phyloP scores from a whole-genome alignment of 2,329 filamentous ascomycete genomes.

The Ophiognomonia clavigignenti-juglandacearum region DNA sequence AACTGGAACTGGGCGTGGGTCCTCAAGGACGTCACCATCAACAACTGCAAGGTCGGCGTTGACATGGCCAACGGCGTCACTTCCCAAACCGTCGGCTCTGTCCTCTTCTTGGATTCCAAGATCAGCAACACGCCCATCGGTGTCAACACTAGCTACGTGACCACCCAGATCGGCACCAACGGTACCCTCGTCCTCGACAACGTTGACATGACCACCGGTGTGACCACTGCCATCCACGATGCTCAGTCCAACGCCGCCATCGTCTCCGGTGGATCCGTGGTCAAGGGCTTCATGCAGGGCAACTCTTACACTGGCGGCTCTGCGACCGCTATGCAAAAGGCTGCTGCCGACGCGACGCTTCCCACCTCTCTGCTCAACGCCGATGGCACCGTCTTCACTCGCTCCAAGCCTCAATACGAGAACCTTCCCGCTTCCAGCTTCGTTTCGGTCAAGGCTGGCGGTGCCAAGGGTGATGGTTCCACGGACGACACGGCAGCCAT shows the following conservation, averaged over 20 bases:
- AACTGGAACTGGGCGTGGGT: slow-evolving; percentile 92
- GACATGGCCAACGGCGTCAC: slow-evolving; percentile 66
- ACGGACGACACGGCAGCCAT: slow-evolving; percentile 86
- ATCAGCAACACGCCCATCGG: slow-evolving; percentile 73
- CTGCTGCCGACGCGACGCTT: slow-evolving; percentile 51
- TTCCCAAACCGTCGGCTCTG: slow-evolving; percentile 77
- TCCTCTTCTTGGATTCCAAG: slow-evolving; percentile 76
- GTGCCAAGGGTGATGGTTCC: slow-evolving; percentile 80
- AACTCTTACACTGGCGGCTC: slow-evolving; percentile 56
- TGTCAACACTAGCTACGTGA: slow-evolving; percentile 69
- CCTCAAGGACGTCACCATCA: slow-evolving; percentile 70
- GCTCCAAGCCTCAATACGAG: slow-evolving; percentile 86
- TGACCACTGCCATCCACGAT: slow-evolving; percentile 61
- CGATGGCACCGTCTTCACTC: slow-evolving; percentile 69
- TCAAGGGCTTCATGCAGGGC: slow-evolving; percentile 76
- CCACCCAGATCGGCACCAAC: slow-evolving; percentile 60
- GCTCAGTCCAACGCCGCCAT: slow-evolving; percentile 52
- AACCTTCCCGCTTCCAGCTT: slow-evolving; percentile 63
- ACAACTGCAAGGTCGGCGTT: slow-evolving; percentile 69
- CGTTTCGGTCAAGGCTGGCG: slow-evolving; percentile 74
- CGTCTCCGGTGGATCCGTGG: slow-evolving; percentile 63
- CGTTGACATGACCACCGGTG: slow-evolving; percentile 70
- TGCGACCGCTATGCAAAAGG: slow-evolving; percentile 54
- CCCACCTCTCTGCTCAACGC: slow-evolving; percentile 60
- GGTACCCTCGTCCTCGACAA: slow-evolving; percentile 85